Base-by-base conservation (phyloP, 2,329 filamentous ascomycete genomes). In the Fusarium haematococcum region DNA sequence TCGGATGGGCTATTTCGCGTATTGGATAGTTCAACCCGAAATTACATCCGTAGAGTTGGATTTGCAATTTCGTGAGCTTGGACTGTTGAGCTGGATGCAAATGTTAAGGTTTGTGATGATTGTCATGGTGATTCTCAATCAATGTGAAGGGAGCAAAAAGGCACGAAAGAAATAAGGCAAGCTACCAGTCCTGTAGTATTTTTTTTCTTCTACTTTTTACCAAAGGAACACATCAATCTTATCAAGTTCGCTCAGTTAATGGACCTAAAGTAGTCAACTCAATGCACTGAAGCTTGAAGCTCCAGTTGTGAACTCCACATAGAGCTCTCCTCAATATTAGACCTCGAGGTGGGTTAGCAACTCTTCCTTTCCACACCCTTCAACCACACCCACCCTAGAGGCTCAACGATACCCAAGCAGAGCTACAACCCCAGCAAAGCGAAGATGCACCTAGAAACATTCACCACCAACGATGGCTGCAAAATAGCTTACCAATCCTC, bases 401-500 rank as follows among this genome's bases (percentile, higher is more conserved):
- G 25, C 25, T 60, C 25, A 20, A 60, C 25, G 18, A 54, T 10
- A 60, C 30, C n/a, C 32, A 9, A 27, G n/a, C 41, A 25, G n/a
- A 33, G 23, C 27, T 35, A 30, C 52, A 41, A 30, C 32, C 30
- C 35, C 35, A 14, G 30, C 50, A 39, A 64, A 65, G 18, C 16
- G 6, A 65, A 18, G 23, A 79, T 79, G 75, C 39, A 75, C 33
- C 66, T 69, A 27, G 70, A 77, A 2, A 66, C 43, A 6, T 74
- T 74, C 32, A 68, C 35, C 8, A 56, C 76, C 30, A 79, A 77
- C 41, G 77, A 79, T 65, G 77, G 76, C 30, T 79, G 73, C 39
- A 76, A 68, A 16, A 74, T 79, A 33, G 70, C 60, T 16, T 79
- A 78, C 13, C 69, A 77, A 52, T 71, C 77, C 11, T 79, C 77